Percentiles rank a stretch among this genome's conserved stretches.
Conservation (phyloP, 2,329 filamentous ascomycete species). For the Neonectria hederae region DNA sequence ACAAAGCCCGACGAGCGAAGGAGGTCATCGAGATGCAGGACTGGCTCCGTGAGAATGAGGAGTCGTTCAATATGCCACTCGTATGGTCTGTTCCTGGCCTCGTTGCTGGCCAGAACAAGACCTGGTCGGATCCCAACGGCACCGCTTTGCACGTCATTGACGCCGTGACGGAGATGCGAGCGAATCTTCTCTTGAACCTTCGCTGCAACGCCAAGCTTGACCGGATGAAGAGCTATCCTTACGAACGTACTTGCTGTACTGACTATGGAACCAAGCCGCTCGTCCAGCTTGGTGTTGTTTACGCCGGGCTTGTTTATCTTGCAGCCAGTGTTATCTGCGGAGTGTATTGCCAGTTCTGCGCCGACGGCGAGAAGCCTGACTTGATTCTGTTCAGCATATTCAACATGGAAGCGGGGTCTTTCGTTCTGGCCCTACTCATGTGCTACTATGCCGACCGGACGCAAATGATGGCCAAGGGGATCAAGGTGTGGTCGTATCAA, state of each 20-base stretch:
- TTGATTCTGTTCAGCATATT: constrained; percentile 33
- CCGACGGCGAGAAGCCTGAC: constrained; percentile 16
- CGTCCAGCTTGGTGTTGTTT: constrained; percentile 37
- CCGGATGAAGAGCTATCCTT: constrained; percentile 50
- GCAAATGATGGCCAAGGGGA: constrained; percentile 42
- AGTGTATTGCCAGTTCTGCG: constrained; percentile 19
- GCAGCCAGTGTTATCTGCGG: constrained; percentile 28
- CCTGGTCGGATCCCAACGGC: constrained; percentile 30
- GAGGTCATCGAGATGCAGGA: constrained; percentile 31
- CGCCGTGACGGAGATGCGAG: constrained; percentile 43
- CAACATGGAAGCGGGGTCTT: constrained; percentile 36
- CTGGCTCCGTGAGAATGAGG: constrained; percentile 25
- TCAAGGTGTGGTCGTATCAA: constrained; percentile 33
- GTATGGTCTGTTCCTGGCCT: constrained; percentile 34
- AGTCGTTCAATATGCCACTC: constrained; percentile 30
- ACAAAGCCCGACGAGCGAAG: constrained; percentile 10
- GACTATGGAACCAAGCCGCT: constrained; percentile 50
- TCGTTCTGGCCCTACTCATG: constrained; percentile 36
- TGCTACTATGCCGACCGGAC: constrained; percentile 46
- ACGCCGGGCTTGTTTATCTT: constrained; percentile 30
- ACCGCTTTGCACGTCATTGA: constrained; percentile 45
- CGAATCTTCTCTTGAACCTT: constrained; percentile 60
- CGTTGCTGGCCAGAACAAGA: constrained; percentile 26
- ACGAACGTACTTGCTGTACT: constrained; percentile 63
- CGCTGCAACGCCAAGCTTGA: constrained; percentile 58